These are phyloP conservation scores for Xylariaceae sp. DNA, from an alignment of 2,329 filamentous ascomycete genomes.

Conservation along the genomic window DNA sequence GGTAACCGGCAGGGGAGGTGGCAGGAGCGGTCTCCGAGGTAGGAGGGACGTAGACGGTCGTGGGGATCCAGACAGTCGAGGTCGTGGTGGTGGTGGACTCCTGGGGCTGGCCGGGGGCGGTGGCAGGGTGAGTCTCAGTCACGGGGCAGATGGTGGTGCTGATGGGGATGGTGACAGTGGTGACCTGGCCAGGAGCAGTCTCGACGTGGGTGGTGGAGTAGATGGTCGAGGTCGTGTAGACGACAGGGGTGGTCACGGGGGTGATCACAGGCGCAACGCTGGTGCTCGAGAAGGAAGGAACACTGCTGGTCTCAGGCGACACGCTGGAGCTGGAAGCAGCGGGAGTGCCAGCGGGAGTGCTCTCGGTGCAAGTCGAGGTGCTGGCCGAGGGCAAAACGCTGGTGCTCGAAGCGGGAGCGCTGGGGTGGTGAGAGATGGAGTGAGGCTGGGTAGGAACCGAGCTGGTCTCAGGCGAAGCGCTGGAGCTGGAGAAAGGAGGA, in stretches of 20 bases:
- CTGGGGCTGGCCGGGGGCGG: slow-evolving; percentile 9
- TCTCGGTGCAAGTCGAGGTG: neutral
- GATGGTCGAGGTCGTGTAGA: slow-evolving; percentile 32
- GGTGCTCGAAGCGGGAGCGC: neutral
- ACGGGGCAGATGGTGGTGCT: slow-evolving; percentile 26
- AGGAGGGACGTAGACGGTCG: slow-evolving; percentile 18
- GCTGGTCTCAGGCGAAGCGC: neutral
- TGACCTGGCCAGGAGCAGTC: slow-evolving; percentile 21
- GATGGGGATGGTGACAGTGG: slow-evolving; percentile 24
- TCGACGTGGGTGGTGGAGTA: slow-evolving; percentile 28
- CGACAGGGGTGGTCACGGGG: neutral
- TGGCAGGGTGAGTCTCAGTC: slow-evolving; percentile 9
- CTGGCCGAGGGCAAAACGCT: neutral
- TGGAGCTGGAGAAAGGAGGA: neutral
- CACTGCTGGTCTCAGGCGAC: neutral
- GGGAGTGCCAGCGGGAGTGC: neutral
- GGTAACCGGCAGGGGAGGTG: slow-evolving; percentile 7
- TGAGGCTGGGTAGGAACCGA: too few species aligned
- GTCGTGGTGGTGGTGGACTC: slow-evolving; percentile 19
- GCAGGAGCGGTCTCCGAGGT: slow-evolving; percentile 8
- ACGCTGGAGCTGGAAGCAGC: neutral
- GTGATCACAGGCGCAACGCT: neutral
- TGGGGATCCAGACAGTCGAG: slow-evolving; percentile 14
- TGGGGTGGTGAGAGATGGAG: neutral
- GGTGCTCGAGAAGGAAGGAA: neutral